A percentile compares a stretch with the other conserved stretches of the same genome.
Conservation (phyloP, 257 asterid genomes). For the Scutellaria baicalensis region DNA sequence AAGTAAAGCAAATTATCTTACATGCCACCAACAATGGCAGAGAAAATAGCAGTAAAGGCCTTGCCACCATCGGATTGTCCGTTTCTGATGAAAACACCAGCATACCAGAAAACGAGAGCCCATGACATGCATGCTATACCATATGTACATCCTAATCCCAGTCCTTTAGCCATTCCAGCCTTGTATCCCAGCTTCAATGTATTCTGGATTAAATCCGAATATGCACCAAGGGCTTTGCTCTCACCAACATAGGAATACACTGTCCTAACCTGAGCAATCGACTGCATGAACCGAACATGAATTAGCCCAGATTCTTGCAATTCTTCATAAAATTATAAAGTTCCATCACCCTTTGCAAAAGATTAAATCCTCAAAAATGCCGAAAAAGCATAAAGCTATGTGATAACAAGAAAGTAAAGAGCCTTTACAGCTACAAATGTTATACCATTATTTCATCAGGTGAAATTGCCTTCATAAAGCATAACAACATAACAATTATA, state of each 20-base stretch:
- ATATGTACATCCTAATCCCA: slow-evolving; percentile 91
- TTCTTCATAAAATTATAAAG: background rate
- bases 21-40: slow-evolving; percentile 98
- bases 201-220: slow-evolving; percentile 84
- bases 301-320: slow-evolving; percentile 6
- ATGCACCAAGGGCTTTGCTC: slow-evolving; percentile 63
- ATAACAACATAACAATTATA: background rate
- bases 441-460: slow-evolving; percentile 15
- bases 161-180: slow-evolving; percentile 99
- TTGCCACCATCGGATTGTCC: slow-evolving; percentile 94
- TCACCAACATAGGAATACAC: slow-evolving; percentile 95
- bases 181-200: slow-evolving; percentile 89
- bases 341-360: background rate
- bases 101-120: slow-evolving; percentile 99
- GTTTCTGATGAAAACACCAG: slow-evolving; percentile 89
- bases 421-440: slow-evolving; percentile 25
- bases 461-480: background rate
- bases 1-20: slow-evolving; percentile 33
- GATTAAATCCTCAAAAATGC: background rate
- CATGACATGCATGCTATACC: slow-evolving; percentile 99
- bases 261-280: slow-evolving; percentile 94
- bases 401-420: slow-evolving; percentile 15
- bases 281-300: slow-evolving; percentile 35
- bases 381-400: background rate
- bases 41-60: slow-evolving; percentile 93